phyloP scores from a whole-genome alignment of 371 early-diverging fungal genomes.

The Zychaea mexicana region DNA sequence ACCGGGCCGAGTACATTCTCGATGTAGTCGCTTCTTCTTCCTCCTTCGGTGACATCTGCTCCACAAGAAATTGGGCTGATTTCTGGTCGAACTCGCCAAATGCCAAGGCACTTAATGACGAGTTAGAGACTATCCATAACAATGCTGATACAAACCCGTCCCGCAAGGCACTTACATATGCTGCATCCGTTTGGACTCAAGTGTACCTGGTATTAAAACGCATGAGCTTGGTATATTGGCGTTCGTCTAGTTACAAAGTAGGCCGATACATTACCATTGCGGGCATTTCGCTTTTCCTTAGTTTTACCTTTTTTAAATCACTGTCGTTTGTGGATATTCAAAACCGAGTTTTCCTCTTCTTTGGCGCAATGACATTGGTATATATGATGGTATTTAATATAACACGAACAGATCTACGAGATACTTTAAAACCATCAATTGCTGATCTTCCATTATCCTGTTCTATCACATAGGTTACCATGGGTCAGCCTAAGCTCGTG shows the following conservation, averaged over 20 bases:
- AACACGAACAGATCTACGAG: background rate
- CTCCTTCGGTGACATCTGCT: no score
- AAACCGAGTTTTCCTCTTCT: slow-evolving; percentile 66
- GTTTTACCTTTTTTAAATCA: slow-evolving; percentile 60
- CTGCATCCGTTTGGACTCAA: slow-evolving; percentile 37
- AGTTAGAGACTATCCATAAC: slow-evolving; percentile 24
- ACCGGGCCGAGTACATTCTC: slow-evolving; percentile 70
- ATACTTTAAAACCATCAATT: background rate
- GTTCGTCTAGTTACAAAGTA: slow-evolving; percentile 58
- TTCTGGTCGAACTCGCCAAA: slow-evolving; percentile 45
- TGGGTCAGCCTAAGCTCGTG: slow-evolving; percentile 60
- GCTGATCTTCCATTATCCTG: background rate
- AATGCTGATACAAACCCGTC: slow-evolving; percentile 15
- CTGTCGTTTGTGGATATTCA: slow-evolving; percentile 55
- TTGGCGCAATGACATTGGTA: slow-evolving; percentile 61
- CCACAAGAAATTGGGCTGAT: slow-evolving; percentile 63
- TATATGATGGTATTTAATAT: slow-evolving; percentile 26
- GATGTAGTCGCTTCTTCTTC: slow-evolving; percentile 48
- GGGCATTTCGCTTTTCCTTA: slow-evolving; percentile 43
- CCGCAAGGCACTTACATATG: slow-evolving; percentile 24
- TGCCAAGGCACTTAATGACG: slow-evolving; percentile 20
- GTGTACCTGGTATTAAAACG: slow-evolving; percentile 43
- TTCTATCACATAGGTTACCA: slow-evolving; percentile 11
- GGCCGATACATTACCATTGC: slow-evolving; percentile 46
- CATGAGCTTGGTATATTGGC: slow-evolving; percentile 56